Evolutionary conservation across 768 basidiomycete species (phyloP), one percentile per base, ranked within the genome.

Genomic region (Lactarius deliciosus): DNA sequence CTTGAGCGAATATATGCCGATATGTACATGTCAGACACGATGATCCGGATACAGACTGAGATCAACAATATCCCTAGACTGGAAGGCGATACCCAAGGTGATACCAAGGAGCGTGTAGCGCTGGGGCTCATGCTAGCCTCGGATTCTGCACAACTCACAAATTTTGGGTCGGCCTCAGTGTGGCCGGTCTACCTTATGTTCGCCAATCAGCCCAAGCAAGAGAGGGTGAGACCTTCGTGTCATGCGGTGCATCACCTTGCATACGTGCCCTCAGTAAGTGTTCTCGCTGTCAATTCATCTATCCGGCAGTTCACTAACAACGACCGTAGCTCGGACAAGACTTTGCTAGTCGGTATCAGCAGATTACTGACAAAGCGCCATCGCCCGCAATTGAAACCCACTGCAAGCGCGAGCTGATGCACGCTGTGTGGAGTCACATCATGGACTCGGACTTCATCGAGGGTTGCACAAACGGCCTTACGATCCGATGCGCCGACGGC

Each of bases 371-470:
- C 2, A 7, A n/a, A 47, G 9, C 45, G 9, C 45, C n/a, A 1
- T n/a, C 20, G 10, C 3, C 45, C 0, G 45, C 9, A 0, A 13
- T 72, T 3, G 45, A 67, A 4, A 68, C 69, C 0, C 70, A 73
- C 56, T 73, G 72, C 64, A 68, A 64, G 2, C 71, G 70, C 0
- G 74, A 75, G 47, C 65, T 73, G 11, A 63, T 75, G 45, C 75
- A 76, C 15, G 71, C 13, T 4, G 50, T 68, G 0, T 71, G 73
- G 72, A 41, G 32, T 28, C 16, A 68, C 8, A 57, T 75, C 1
- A 59, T 73, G 0, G 70, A 72, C 40, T 66, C 57, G 9, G 65
- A 71, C 15, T 76, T 76, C 28, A n/a, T 70, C 0, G 32, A 73
- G 0, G 73, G 72, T 20, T 76, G 69, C 45, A 34, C 20, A 0